phyloP scores from a whole-genome alignment of 345 rosid genomes.

The Geranium brycei region DNA sequence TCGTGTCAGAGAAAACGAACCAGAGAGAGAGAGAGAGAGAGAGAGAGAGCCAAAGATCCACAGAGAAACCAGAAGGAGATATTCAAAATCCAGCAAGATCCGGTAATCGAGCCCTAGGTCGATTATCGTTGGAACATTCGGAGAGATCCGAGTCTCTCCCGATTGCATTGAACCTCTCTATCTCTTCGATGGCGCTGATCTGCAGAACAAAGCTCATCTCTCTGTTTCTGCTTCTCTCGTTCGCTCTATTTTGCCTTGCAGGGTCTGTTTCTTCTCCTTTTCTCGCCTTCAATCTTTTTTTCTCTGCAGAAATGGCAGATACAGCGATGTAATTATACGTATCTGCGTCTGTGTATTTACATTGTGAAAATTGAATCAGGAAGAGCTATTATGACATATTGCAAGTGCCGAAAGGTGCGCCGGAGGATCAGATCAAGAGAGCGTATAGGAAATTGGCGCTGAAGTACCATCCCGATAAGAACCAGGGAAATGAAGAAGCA shows the following conservation, averaged over 20 bases:
- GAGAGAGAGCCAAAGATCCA: background rate
- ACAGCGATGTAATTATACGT: background rate
- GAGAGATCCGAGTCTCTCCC: slow-evolving; percentile 43
- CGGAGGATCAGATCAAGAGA: slow-evolving; percentile 96
- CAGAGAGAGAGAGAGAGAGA: background rate
- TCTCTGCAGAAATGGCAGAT: background rate
- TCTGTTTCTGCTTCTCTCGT: slow-evolving; percentile 38
- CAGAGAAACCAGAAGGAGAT: background rate
- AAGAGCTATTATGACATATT: slow-evolving; percentile 84
- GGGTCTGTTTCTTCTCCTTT: slow-evolving; percentile 28
- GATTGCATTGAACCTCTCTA: background rate
- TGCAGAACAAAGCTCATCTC: slow-evolving; percentile 30
- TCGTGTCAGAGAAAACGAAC: background rate
- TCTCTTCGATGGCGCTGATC: slow-evolving; percentile 35
- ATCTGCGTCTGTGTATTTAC: background rate
- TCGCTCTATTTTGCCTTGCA: slow-evolving; percentile 34
- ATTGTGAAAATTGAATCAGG: slow-evolving; percentile 27
- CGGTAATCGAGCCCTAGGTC: slow-evolving; percentile 8
- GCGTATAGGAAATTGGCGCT: slow-evolving; percentile 92
- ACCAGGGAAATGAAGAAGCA: slow-evolving; percentile 90
- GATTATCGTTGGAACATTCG: background rate
- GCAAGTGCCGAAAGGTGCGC: slow-evolving; percentile 88
- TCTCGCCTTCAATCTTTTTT: background rate
- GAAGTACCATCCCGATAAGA: slow-evolving; percentile 98
- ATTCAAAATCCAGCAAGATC: background rate